A percentile compares a stretch with the other conserved stretches of the same genome.
Evolutionary conservation across 306 rosid species (phyloP).

Genomic region (Vigna mungo): DNA sequence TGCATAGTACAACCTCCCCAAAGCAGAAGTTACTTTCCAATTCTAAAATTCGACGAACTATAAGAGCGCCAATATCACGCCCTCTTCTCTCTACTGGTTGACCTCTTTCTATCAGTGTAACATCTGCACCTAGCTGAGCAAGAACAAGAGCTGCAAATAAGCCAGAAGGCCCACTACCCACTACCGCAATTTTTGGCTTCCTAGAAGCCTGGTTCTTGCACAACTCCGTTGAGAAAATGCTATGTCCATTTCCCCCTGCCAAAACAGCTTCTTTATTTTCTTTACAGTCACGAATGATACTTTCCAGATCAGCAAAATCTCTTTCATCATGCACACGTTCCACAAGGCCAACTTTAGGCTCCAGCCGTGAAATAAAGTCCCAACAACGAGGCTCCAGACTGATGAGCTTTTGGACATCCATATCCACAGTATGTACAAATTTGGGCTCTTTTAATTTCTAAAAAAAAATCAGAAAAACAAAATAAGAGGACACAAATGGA

Average conservation of each 20-base stretch:
- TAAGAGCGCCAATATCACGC: slow-evolving; percentile 88
- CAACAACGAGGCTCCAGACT: slow-evolving; percentile 77
- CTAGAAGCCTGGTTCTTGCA: slow-evolving; percentile 31
- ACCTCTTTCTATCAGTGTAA: slow-evolving; percentile 97
- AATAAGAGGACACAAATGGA: slow-evolving; percentile 32
- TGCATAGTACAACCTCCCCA: slow-evolving; percentile 82
- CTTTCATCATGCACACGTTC: slow-evolving; percentile 60
- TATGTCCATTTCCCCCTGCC: slow-evolving; percentile 48
- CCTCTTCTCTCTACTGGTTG: slow-evolving; percentile 97
- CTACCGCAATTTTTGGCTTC: slow-evolving; percentile 82
- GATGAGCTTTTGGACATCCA: slow-evolving; percentile 82
- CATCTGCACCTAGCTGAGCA: slow-evolving; percentile 92
- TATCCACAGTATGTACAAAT: slow-evolving; percentile 87
- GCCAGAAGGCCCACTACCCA: slow-evolving; percentile 96
- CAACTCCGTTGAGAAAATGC: slow-evolving; percentile 46
- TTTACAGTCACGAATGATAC: slow-evolving; percentile 60
- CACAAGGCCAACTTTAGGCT: slow-evolving; percentile 85
- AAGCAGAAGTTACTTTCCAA: slow-evolving; percentile 94
- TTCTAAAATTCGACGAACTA: slow-evolving; percentile 75
- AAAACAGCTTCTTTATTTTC: slow-evolving; percentile 38
- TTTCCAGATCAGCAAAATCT: slow-evolving; percentile 64
- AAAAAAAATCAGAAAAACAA: slow-evolving; percentile 45
- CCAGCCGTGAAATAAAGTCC: slow-evolving; percentile 83
- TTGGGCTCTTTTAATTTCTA: slow-evolving; percentile 87
- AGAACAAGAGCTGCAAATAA: slow-evolving; percentile 90